Base-by-base conservation (phyloP, 2,329 filamentous ascomycete genomes). In the Botrytis byssoidea region DNA sequence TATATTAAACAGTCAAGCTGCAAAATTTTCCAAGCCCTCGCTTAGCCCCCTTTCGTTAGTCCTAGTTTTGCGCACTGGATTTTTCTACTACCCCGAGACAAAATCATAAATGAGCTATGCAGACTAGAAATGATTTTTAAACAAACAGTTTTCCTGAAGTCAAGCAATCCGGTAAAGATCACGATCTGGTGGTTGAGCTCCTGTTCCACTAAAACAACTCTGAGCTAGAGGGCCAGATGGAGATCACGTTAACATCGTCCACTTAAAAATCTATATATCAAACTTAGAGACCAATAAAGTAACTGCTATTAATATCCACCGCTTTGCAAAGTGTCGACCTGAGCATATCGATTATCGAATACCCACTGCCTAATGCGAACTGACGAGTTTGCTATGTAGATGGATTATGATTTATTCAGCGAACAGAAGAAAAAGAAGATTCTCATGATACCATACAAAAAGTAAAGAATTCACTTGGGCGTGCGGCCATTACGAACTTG, bases 241-340 rank as follows among this genome's bases (percentile, higher is more conserved):
- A 32, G 74, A 74, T 5, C 75, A 73, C 18, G 72, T 44, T 18
- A 55, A n/a, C 14, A 57, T 68, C 1, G 67, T 51, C 72, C 71
- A 74, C 22, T 59, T 57, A 22, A 75, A 32, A 18, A 72, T 48
- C 40, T 76, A 57, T 37, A 77, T 71, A 35, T 77, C 71, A 42
- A 75, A 77, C 44, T 77, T 77, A 25, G 74, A 42, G 18, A 77
- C 46, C 0, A 77, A 60, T 12, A 75, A 32, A 16, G 73, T 72
- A 42, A 71, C 68, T 20, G 73, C 70, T 4, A 65, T 68, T 40
- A 76, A 46, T 32, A 76, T 75, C 37, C 77, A 74, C 60, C 74
- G 75, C 32, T 78, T 78, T 10, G 76, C 75, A 61, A 76, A 78
- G 70, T 76, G 74, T 16, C 74, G 70, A 29, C 74, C 75, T 42